Conservation (phyloP, 805 yeast genomes). For the Saturnispora galanensis region DNA sequence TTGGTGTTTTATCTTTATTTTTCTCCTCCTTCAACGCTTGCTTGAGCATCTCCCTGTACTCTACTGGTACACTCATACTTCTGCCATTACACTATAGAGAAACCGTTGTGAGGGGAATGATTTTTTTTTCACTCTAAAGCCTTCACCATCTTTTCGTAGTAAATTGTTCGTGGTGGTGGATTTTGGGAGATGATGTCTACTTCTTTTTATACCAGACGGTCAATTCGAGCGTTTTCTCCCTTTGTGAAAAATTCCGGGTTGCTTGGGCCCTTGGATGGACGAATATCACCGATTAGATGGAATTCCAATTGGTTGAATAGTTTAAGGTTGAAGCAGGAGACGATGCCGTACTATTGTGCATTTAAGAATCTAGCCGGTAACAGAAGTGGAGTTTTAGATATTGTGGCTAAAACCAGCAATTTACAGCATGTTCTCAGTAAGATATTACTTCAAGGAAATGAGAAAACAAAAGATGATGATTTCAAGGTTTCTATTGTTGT, state of each 20-base stretch:
- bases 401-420: slow-evolving; percentile 8
- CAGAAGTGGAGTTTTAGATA: not conserved
- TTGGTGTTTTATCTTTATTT: not conserved
- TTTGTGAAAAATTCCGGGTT: too few species aligned
- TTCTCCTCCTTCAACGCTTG: slow-evolving; percentile 6
- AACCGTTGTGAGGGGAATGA: not conserved
- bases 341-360: slow-evolving; percentile 3
- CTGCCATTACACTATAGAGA: not conserved
- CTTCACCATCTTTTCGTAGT: too few species aligned
- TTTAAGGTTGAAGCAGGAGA: slow-evolving; percentile 7
- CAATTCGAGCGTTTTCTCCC: too few species aligned
- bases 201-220: too few species aligned
- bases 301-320: slow-evolving; percentile 8
- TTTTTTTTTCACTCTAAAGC: too few species aligned
- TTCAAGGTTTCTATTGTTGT: not conserved
- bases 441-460: not conserved
- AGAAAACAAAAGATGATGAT: not conserved
- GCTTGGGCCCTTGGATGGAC: too few species aligned
- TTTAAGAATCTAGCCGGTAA: slow-evolving; percentile 3
- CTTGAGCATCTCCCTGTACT: slow-evolving; percentile 6
- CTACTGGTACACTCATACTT: slow-evolving; percentile 4
- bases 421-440: slow-evolving; percentile 10
- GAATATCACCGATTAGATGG: too few species aligned
- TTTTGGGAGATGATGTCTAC: too few species aligned
- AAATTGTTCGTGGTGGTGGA: too few species aligned